Evolutionary conservation across 179 eudicot genomes (phyloP).

Genomic region (Amaranthus tricolor): DNA sequence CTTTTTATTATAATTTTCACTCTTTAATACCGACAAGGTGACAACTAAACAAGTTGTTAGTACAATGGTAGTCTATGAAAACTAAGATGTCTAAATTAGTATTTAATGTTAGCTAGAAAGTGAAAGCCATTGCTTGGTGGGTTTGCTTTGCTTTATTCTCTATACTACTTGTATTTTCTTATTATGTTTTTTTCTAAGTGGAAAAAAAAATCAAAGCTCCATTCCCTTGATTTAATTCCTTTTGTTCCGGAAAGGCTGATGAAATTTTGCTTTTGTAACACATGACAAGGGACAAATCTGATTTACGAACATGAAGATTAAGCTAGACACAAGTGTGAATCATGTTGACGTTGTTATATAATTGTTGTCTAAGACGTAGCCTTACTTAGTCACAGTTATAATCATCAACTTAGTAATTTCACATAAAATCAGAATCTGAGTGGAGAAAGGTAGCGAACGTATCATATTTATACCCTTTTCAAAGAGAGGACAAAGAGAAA

Average conservation of each 20-base stretch:
- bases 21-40: neutral
- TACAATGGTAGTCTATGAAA: neutral
- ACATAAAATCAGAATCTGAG: no score
- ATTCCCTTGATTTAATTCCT: neutral
- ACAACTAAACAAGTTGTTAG: neutral
- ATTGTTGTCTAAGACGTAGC: no score
- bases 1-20: no score
- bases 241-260: neutral
- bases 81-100: neutral
- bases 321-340: no score
- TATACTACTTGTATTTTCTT: neutral
- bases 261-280: neutral
- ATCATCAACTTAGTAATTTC: no score
- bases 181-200: neutral
- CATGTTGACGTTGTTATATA: no score
- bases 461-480: no score
- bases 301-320: no score
- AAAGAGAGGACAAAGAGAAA: no score
- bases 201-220: neutral
- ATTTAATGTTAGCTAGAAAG: neutral
- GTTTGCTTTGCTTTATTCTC: neutral
- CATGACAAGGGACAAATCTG: no score
- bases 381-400: no score
- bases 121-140: neutral
- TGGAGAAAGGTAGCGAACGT: no score